Evolutionary conservation across 164 flowering plant species (phyloP).

Genomic region (Dillenia suffruticosa): DNA sequence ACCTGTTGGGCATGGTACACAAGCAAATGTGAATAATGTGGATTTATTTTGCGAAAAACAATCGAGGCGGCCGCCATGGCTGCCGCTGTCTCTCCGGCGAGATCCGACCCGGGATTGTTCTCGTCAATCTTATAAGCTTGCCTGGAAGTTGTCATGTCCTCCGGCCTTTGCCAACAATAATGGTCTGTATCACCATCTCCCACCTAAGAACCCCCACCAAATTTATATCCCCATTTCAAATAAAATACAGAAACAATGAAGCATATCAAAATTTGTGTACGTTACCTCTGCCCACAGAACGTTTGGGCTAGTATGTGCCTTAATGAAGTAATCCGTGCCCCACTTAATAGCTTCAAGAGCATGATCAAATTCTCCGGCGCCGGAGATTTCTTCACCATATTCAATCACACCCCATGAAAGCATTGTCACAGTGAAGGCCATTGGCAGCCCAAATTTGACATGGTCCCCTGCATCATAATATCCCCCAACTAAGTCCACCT

Average conservation of each 20-base stretch:
- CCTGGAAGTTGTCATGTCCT: slow-evolving; percentile 64
- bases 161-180: slow-evolving; percentile 63
- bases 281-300: slow-evolving; percentile 57
- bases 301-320: slow-evolving; percentile 58
- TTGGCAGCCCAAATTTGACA: slow-evolving; percentile 61
- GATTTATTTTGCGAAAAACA: slow-evolving; percentile 36
- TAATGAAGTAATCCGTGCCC: slow-evolving; percentile 75
- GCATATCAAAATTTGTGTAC: no score
- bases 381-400: slow-evolving; percentile 31
- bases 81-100: slow-evolving; percentile 63
- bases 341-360: slow-evolving; percentile 64
- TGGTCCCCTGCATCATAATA: slow-evolving; percentile 75
- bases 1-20: slow-evolving; percentile 53
- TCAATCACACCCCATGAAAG: slow-evolving; percentile 57
- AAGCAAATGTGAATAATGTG: slow-evolving; percentile 50
- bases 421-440: slow-evolving; percentile 68
- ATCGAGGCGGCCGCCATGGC: slow-evolving; percentile 66
- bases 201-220: slow-evolving; percentile 24
- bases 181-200: slow-evolving; percentile 63
- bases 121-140: slow-evolving; percentile 52
- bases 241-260: no score
- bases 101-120: slow-evolving; percentile 48
- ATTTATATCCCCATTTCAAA: no score
- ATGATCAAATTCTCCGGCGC: slow-evolving; percentile 36
- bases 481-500: slow-evolving; percentile 73